Conservation (phyloP, 805 yeast genomes). For the Candida railenensis region DNA sequence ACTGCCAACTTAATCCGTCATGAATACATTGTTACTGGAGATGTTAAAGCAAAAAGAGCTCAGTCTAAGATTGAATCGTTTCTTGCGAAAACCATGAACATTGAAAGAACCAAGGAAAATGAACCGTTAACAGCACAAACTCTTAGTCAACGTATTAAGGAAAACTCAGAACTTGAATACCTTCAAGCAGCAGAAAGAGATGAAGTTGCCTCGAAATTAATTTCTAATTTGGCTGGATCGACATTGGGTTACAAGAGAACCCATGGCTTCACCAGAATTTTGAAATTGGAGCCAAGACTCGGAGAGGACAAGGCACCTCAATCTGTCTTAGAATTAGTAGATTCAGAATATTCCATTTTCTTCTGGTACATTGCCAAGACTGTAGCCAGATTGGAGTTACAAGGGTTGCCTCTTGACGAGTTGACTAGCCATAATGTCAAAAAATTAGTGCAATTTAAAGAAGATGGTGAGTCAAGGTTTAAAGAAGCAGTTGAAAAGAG, state of each 20-base stretch:
- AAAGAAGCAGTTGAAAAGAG: conserved; percentile 58
- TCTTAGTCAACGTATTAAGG: conserved; percentile 11
- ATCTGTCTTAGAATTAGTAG: conserved; percentile 84
- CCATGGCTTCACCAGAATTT: conserved; percentile 85
- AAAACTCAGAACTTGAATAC: conserved; percentile 14
- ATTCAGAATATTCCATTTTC: conserved; percentile 60
- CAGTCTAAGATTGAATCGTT: conserved; percentile 40
- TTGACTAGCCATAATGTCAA: conserved; percentile 56
- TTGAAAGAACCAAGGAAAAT: conserved; percentile 11
- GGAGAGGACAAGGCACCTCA: conserved; percentile 88
- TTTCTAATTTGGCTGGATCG: conserved; percentile 39
- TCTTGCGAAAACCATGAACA: conserved; percentile 28
- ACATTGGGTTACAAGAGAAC: conserved; percentile 36
- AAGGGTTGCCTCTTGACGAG: conserved; percentile 49
- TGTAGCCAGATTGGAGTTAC: conserved; percentile 76
- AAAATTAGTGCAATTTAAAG: conserved; percentile 45
- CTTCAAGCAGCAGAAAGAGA: conserved; percentile 51
- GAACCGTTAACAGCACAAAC: not conserved
- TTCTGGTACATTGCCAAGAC: conserved; percentile 77
- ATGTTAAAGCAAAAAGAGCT: conserved; percentile 44
- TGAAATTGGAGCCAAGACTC: conserved; percentile 78
- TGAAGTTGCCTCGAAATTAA: conserved; percentile 56
- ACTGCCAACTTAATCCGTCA: conserved; percentile 44
- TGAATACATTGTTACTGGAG: conserved; percentile 42
- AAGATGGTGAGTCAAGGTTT: conserved; percentile 55